Percentiles rank a stretch among this genome's conserved stretches.
Conservation (phyloP, 345 rosid genomes). For the Eucalyptus victrix region DNA sequence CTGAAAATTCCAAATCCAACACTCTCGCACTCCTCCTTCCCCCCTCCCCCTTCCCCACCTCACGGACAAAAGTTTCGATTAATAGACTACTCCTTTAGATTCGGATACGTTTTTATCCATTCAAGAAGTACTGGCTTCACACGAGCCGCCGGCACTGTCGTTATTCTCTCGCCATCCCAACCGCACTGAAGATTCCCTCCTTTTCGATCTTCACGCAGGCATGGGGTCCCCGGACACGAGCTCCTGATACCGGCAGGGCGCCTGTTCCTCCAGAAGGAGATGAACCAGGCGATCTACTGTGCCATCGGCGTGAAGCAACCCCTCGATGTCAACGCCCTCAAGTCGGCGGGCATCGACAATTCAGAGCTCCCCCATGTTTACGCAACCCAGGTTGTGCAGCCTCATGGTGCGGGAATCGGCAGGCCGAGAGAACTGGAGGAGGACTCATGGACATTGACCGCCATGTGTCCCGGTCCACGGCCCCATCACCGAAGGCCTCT, state of each 20-base stretch:
- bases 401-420: conserved; percentile 23
- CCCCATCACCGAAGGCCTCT: neutral
- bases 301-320: conserved; percentile 10
- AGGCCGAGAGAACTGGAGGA: conserved; percentile 35
- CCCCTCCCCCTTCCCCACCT: no score
- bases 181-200: neutral
- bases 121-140: neutral
- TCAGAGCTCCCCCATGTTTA: conserved; percentile 13
- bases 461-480: conserved; percentile 15
- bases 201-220: neutral
- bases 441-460: conserved; percentile 26
- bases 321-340: conserved; percentile 4
- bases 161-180: neutral
- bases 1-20: no score
- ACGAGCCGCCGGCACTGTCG: no score
- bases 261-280: conserved; percentile 28
- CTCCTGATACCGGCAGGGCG: conserved; percentile 46
- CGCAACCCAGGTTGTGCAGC: conserved; percentile 46
- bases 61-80: neutral
- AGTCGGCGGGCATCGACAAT: neutral
- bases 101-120: neutral
- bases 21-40: no score
- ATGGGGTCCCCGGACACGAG: conserved; percentile 6
- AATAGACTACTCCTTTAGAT: neutral
- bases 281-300: conserved; percentile 35